Evolutionary conservation across 352 stramenopile species (phyloP), one percentile per base, ranked within the genome.

Genomic region (Pythium apleroticum): DNA sequence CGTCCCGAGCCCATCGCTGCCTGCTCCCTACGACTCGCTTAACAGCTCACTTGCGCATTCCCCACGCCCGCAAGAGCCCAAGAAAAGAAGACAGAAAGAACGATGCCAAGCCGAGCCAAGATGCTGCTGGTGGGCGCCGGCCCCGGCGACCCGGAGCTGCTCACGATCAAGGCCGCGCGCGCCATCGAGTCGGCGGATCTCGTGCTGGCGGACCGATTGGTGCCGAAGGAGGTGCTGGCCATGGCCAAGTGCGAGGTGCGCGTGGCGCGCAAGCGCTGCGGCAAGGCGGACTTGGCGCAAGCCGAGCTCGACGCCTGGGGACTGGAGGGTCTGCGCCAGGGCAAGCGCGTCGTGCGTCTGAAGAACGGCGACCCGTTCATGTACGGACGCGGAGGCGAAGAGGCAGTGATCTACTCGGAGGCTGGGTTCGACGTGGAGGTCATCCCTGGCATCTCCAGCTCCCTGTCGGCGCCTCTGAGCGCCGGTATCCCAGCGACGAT

Each of bases 291-390:
- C 60, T 68, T 97, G 45, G 95, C 95, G 27, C 91, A 98, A 70
- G 79, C 90, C 2, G 90, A 98, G 71, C 94, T 99, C 57, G 97
- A 98, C 72, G 86, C 87, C 37, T 99, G 96, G 96, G 88, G 89
- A 6, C 72, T 93, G 15, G 83, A 98, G 49, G 95, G 74, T 6
- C 71, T 98, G 24, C 69, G 69, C 20, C 72, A 90, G 33, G 93
- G 94, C 54, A 95, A 96, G 70, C 81, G 91, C 67, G 97, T 99
- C 14, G 90, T 99, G 58, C 89, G 96, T 14, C 78, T 99, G 41
- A 99, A 99, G 80, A 98, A 98, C 78, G 96, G 97, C 52, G 97
- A 99, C 70, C 97, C 97, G 43, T 99, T 99, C 81, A 90, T 99
- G 53, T 99, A 98, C 74, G 96, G 96, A 25, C 74, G 97, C 57